These are phyloP conservation scores for Jamesozyma lodderae DNA, from an alignment of 805 yeast genomes.

Conservation along the genomic window DNA sequence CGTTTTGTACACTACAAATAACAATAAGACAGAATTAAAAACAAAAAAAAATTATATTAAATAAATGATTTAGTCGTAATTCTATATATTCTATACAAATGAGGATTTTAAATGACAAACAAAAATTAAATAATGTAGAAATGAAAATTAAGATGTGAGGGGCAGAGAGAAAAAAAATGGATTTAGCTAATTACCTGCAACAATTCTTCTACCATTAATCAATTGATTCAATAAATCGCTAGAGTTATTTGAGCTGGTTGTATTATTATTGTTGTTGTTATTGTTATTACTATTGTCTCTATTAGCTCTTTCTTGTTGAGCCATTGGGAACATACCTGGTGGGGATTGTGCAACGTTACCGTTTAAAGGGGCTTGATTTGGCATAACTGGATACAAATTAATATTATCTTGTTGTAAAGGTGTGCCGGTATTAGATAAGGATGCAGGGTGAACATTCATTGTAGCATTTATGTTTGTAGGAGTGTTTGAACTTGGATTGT, in stretches of 20 bases:
- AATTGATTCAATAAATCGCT: constrained; percentile 77
- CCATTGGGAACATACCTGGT: constrained; percentile 58
- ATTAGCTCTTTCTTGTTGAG: constrained; percentile 10
- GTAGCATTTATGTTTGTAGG: neutral
- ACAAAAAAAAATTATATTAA: too few relatives aligned
- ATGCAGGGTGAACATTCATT: constrained; percentile 5
- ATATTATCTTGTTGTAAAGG: constrained; percentile 29
- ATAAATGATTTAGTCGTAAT: too few relatives aligned
- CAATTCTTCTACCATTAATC: constrained; percentile 62
- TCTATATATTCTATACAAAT: too few relatives aligned
- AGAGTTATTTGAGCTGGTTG: constrained; percentile 41
- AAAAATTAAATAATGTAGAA: too few relatives aligned
- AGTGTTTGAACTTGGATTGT: constrained; percentile 16
- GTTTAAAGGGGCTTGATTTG: neutral
- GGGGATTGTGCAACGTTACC: constrained; percentile 46
- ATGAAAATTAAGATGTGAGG: too few relatives aligned
- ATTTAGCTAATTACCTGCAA: constrained; percentile 26
- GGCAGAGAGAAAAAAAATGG: too few relatives aligned
- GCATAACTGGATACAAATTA: constrained; percentile 12
- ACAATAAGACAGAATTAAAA: too few relatives aligned
- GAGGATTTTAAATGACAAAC: too few relatives aligned
- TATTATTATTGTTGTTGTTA: neutral
- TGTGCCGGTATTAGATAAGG: constrained; percentile 9
- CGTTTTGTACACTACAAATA: too few relatives aligned
- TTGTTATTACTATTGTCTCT: constrained; percentile 7